Evolutionary conservation across 345 rosid genomes (phyloP), one percentile per base, ranked within the genome.

Genomic region (Salix brachista): DNA sequence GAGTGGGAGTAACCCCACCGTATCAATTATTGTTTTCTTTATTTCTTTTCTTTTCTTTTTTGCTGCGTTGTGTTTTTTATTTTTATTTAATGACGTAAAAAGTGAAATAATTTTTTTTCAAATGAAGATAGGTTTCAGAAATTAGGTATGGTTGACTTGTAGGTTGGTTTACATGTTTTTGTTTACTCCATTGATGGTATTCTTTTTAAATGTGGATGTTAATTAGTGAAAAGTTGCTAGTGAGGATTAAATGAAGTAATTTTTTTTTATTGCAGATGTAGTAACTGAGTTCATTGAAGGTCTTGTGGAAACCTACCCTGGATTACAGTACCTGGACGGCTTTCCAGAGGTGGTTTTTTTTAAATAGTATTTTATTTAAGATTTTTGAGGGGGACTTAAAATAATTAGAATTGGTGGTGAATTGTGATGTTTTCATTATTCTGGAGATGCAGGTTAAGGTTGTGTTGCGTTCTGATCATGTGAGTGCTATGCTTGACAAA

Each of bases 261-360:
- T 79, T 26, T 0, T 30, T 36, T 5, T 80, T 77, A 54, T 75
- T 78, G 88, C 88, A 96, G 99, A 84, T 87, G 96, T 91, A 76
- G 99, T 96, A 68, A 96, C 96, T 44, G 99, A 96, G 84, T 91
- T 85, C 85, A 91, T 96, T 60, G 99, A 96, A 79, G 99, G 99
- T 41, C 93, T 96, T 68, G 93, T 88, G 1, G 99, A 96, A 81
- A 91, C 97, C 66, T 96, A 89, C 82, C 92, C 94, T 21, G 94
- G 91, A 73, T 86, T 96, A 68, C 98, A 93, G 84, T 87, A 90
- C 77, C 84, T 96, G 81, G 99, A 91, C 77, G 99, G 99, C 21
- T 91, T 96, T 71, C 99, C 99, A 19, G 91, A 93, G 98, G 96
- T 91, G 69, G 76, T 81, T 69, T 41, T 19, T 54, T 75, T 37